These are phyloP conservation scores for Claviceps arundinis DNA, from an alignment of 2,329 filamentous ascomycete genomes.

Conservation along the genomic window DNA sequence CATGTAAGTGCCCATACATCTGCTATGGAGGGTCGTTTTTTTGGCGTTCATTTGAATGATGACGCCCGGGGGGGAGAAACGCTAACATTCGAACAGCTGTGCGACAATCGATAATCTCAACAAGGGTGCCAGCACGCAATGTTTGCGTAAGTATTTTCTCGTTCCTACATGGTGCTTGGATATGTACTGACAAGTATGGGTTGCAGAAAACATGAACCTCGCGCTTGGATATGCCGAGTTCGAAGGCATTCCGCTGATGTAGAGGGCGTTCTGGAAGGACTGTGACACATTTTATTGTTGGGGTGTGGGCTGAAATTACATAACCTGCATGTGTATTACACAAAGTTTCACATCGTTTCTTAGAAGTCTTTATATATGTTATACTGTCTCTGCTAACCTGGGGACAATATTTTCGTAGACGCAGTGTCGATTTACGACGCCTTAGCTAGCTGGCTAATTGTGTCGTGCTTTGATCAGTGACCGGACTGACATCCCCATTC, in stretches of 20 bases:
- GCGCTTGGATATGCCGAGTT: constrained; percentile 82
- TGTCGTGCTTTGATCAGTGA: no score
- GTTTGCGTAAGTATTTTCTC: constrained; percentile 59
- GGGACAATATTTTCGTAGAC: no score
- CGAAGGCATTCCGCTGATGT: constrained; percentile 61
- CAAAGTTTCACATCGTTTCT: no score
- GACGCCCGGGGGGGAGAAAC: background rate
- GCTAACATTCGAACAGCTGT: constrained; percentile 21
- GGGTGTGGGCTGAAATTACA: no score
- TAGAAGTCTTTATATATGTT: no score
- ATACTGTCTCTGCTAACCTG: no score
- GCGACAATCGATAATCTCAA: constrained; percentile 87
- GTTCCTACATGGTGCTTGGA: no score
- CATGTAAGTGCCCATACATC: constrained; percentile 33
- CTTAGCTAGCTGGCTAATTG: no score
- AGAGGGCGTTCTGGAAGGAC: constrained; percentile 3
- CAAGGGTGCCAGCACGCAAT: constrained; percentile 88
- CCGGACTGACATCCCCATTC: no score
- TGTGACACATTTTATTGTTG: no score
- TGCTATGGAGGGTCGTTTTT: constrained; percentile 13
- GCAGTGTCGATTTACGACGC: no score
- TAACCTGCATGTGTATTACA: no score
- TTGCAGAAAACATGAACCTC: constrained; percentile 78
- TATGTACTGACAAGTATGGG: constrained; percentile 23
- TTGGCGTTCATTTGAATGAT: background rate